Base-by-base conservation (phyloP, 1,284 basidiomycete genomes). In the Tausonia pullulans region DNA sequence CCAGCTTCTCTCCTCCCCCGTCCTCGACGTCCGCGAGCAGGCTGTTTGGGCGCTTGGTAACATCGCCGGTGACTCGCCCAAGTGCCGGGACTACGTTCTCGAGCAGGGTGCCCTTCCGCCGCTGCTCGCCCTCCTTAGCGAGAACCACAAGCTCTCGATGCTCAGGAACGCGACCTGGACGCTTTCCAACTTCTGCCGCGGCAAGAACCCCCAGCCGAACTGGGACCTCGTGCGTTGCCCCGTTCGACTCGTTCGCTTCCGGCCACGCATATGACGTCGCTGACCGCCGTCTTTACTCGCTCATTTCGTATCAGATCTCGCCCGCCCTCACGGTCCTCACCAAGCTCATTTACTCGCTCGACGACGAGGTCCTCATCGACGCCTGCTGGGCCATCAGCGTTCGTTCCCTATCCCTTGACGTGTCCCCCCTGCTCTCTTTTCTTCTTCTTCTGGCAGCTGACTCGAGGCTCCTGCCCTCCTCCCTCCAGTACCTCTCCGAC, bases 301-400 rank as follows among this genome's bases (percentile, higher is more conserved):
- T 45, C 55, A 4, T n/a, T 48, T n/a, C 44, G 40, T 60, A n/a
- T 55, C 69, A 96, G 92, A 97, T 99, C 72, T 91, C 92, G 14
- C 96, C 96, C 39, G 95, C 96, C 57, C 81, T 99, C 58, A 90
- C 90, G 54, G 90, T 98, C 66, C 82, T 99, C 69, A 97, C 94
- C 67, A 98, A 98, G 79, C 81, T 99, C 72, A 97, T 99, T 77
- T 98, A 98, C 79, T 98, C 95, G 58, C 84, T 97, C 73, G 96
- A 99, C 75, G 95, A 98, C 74, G 96, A 99, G 79, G 96, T 98
- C 68, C 81, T 99, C 72, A 99, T 98, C 74, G 96, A 99, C 76
- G 96, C 96, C 44, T 99, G 96, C 82, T 99, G 96, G 96, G 96
- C 96, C 56, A 96, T 99, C 76, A 54, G 61, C 43, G 51, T 61